Conservation (phyloP, 2,329 filamentous ascomycete species). For the Epichloe glyceriae region DNA sequence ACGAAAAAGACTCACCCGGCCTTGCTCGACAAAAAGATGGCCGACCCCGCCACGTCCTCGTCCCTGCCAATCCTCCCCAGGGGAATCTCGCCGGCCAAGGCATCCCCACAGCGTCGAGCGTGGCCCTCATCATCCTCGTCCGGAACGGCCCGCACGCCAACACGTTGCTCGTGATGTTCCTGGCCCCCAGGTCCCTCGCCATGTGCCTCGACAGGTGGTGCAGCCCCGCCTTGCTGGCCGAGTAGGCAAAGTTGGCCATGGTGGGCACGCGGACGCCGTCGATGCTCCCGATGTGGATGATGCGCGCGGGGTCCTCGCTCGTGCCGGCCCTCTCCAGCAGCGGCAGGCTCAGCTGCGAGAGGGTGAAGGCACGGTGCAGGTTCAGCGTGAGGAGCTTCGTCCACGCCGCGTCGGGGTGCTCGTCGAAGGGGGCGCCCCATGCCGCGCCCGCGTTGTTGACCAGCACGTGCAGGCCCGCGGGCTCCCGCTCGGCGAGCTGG, state of each 20-base stretch:
- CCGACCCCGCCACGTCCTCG: conserved; percentile 58
- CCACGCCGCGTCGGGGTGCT: conserved; percentile 46
- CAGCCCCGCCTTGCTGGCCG: conserved; percentile 48
- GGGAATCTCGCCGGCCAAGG: conserved; percentile 46
- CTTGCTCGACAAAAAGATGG: conserved; percentile 54
- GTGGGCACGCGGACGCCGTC: conserved; percentile 48
- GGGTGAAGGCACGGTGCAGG: conserved; percentile 54
- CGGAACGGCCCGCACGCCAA: conserved; percentile 61
- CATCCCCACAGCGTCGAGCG: conserved; percentile 40
- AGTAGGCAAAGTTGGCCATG: conserved; percentile 48
- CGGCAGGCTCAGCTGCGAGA: conserved; percentile 48
- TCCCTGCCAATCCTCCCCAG: conserved; percentile 53
- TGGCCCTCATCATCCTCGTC: conserved; percentile 55
- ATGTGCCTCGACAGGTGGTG: conserved; percentile 50
- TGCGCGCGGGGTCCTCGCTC: conserved; percentile 33
- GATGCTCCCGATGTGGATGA: conserved; percentile 54
- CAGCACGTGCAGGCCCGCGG: conserved; percentile 41
- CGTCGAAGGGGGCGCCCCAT: conserved; percentile 48
- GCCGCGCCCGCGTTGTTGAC: conserved; percentile 55
- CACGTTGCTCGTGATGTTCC: conserved; percentile 51
- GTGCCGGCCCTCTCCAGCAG: conserved; percentile 38
- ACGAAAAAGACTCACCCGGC: conserved; percentile 36
- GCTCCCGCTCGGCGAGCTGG: conserved; percentile 35
- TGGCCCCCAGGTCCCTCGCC: conserved; percentile 44
- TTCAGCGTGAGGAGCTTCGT: conserved; percentile 49